phyloP scores from a whole-genome alignment of 2,329 filamentous ascomycete genomes.

The Lachnellula arida region DNA sequence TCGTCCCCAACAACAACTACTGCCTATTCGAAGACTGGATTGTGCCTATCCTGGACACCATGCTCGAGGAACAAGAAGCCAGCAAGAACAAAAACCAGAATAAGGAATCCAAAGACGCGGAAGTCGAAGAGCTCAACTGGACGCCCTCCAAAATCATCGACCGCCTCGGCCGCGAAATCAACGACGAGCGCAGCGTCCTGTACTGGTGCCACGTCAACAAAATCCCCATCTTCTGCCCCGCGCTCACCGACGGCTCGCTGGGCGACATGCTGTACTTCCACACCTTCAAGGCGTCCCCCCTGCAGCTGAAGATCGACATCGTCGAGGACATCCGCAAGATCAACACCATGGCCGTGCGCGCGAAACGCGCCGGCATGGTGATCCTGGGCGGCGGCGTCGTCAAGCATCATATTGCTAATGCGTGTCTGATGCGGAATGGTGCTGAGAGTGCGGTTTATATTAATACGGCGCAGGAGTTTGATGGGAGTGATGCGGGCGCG shows the following conservation, averaged over 20 bases:
- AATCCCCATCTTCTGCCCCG: slow-evolving; percentile 95
- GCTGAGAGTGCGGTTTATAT: slow-evolving; percentile 97
- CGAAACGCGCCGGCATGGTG: slow-evolving; percentile 89
- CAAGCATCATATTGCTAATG: slow-evolving; percentile 98
- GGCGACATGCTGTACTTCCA: slow-evolving; percentile 99
- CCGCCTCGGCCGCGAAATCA: slow-evolving; percentile 87
- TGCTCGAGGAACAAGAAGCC: slow-evolving; percentile 90
- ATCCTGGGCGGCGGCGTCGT: slow-evolving; percentile 91
- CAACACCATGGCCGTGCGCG: slow-evolving; percentile 85
- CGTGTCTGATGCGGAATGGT: slow-evolving; percentile 94
- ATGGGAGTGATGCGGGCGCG: slow-evolving; percentile 93
- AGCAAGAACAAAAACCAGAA: slow-evolving; percentile 55
- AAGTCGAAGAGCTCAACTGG: slow-evolving; percentile 68
- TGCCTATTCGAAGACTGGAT: slow-evolving; percentile 98
- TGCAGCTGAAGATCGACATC: slow-evolving; percentile 80
- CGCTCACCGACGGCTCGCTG: slow-evolving; percentile 88
- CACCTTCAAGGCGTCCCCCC: slow-evolving; percentile 83
- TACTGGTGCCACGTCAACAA: slow-evolving; percentile 98
- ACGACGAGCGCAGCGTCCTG: slow-evolving; percentile 80
- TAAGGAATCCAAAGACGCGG: slow-evolving; percentile 36
- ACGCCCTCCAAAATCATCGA: slow-evolving; percentile 90
- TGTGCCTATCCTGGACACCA: slow-evolving; percentile 86
- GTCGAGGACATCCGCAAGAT: slow-evolving; percentile 90
- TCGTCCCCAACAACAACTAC: slow-evolving; percentile 97
- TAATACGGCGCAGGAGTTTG: slow-evolving; percentile 96